Conservation (phyloP, 2,329 filamentous ascomycete species). For the Neoascochyta sp. region DNA sequence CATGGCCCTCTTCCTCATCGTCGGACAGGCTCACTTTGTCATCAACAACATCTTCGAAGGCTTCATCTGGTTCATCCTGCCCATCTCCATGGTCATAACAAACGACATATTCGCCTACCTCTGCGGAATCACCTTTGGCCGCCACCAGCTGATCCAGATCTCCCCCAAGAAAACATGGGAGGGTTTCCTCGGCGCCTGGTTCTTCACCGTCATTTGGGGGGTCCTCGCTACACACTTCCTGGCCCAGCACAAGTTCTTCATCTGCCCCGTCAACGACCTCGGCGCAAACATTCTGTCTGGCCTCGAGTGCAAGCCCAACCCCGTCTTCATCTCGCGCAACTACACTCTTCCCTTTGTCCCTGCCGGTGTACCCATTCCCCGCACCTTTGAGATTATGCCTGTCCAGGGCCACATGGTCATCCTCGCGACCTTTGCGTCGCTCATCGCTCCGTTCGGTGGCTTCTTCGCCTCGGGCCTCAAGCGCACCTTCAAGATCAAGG, state of each 20-base stretch:
- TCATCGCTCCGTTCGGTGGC: slow-evolving; percentile 95
- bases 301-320: slow-evolving; percentile 84
- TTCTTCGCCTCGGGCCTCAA: slow-evolving; percentile 98
- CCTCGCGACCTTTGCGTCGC: slow-evolving; percentile 87
- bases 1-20: slow-evolving; percentile 97
- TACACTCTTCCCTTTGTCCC: slow-evolving; percentile 61
- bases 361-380: slow-evolving; percentile 54
- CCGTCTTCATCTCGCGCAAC: slow-evolving; percentile 76
- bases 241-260: slow-evolving; percentile 93
- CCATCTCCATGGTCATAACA: slow-evolving; percentile 89
- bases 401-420: slow-evolving; percentile 92
- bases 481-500: slow-evolving; percentile 99
- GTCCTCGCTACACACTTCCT: slow-evolving; percentile 77
- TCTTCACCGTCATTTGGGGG: slow-evolving; percentile 87
- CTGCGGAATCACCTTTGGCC: slow-evolving; percentile 93
- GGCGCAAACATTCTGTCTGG: slow-evolving; percentile 91
- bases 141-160: slow-evolving; percentile 94
- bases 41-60: slow-evolving; percentile 99
- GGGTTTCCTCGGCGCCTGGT: slow-evolving; percentile 93
- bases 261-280: slow-evolving; percentile 94
- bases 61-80: slow-evolving; percentile 99
- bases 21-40: slow-evolving; percentile 96
- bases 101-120: slow-evolving; percentile 99
- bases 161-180: slow-evolving; percentile 99
- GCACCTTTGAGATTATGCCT: slow-evolving; percentile 72